Base-by-base conservation (phyloP, 1,139 yeast genomes). In the Kurtzmaniella quercitrusa region DNA sequence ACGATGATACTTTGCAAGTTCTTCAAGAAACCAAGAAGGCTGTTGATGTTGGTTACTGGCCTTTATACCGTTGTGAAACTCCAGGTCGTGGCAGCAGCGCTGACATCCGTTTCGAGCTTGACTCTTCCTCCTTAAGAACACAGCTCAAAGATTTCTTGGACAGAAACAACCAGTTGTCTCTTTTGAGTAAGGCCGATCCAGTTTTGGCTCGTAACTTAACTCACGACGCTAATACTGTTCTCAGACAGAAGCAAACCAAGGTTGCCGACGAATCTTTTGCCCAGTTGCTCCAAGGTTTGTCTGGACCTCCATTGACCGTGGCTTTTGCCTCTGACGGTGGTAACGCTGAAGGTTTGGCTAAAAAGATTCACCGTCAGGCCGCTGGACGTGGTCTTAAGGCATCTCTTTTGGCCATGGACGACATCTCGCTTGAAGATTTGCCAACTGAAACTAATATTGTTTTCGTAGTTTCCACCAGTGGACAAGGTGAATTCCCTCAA, bases 401-500 rank as follows among this genome's bases (percentile, higher is more conserved):
- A 2, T 71, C 79, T 41, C 85, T 82, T 5, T 60, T 83, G 49
- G 80, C 95, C 3, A 86, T 91, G 88, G 97, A 91, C 63, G 96
- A 89, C 53, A 66, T 84, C 47, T 77, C 88, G 3, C 60, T 85
- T 39, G 96, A 88, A 56, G 96, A 88, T 51, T 72, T 91, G 47
- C 80, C 88, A 30, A 74, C 78, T 40, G 96, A 88, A 62, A 87
- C 87, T 48, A 88, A 88, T 61, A 77, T 91, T 47, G 82, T 88
- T 15, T 84, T 91, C 53, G 74, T 91, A 41, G 74, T 93, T 20
- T 88, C 97, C 3, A 91, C 98, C 41, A 91, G 96, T 6, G 98
- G 98, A 50, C 98, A 91, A 73, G 98, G 98, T 74, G 98, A 91
- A 65, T 84, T 91, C 69, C 97, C 98, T 38, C 93, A 88, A 53